These are phyloP conservation scores for Paraphaeosphaeria minitans DNA, from an alignment of 2,329 filamentous ascomycete genomes.

Conservation along the genomic window DNA sequence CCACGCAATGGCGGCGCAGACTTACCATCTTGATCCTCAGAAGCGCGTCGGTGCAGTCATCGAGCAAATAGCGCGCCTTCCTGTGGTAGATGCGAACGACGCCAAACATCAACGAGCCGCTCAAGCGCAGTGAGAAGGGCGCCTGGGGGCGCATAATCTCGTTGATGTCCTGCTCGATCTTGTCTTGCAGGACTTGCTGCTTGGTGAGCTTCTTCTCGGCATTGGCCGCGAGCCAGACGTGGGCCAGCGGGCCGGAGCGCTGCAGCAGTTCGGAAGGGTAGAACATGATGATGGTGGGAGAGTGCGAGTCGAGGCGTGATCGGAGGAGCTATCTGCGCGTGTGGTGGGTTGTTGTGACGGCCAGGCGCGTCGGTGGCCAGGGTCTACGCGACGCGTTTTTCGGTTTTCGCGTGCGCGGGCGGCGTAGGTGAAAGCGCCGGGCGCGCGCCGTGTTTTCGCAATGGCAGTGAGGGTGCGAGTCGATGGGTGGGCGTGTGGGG, in stretches of 20 bases:
- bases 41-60: constrained; percentile 96
- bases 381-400: constrained; percentile 4
- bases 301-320: constrained; percentile 11
- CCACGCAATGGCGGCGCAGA: not conserved
- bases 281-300: constrained; percentile 71
- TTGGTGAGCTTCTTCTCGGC: constrained; percentile 98
- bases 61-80: constrained; percentile 93
- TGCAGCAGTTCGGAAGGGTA: constrained; percentile 95
- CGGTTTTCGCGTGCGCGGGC: constrained; percentile 25
- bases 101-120: constrained; percentile 90
- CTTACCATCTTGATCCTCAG: constrained; percentile 97
- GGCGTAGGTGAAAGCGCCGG: constrained; percentile 21
- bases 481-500: constrained; percentile 11
- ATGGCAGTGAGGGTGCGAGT: constrained; percentile 24
- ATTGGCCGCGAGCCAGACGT: constrained; percentile 98
- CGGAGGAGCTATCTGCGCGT: constrained; percentile 24
- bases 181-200: constrained; percentile 91
- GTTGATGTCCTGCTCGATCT: constrained; percentile 91
- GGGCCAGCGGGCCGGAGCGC: constrained; percentile 95
- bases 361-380: constrained; percentile 37
- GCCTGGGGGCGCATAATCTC: constrained; percentile 92
- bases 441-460: constrained; percentile 27
- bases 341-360: constrained; percentile 34
- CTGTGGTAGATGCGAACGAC: constrained; percentile 97
- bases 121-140: constrained; percentile 91